These are phyloP conservation scores for Suhomyces sp. DNA, from an alignment of 805 yeast genomes.

Conservation along the genomic window DNA sequence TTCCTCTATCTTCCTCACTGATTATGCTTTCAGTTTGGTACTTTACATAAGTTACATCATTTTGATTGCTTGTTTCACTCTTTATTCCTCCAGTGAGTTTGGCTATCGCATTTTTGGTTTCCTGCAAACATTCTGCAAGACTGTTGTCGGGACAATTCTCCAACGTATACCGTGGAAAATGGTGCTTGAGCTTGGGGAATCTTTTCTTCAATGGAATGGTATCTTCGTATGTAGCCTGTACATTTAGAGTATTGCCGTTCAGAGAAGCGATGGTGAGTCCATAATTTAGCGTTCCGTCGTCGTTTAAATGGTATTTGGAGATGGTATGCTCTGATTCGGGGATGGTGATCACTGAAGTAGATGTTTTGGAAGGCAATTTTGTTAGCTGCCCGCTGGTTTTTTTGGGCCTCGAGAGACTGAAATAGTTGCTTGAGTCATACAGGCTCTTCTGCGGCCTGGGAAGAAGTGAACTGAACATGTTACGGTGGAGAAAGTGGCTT, in stretches of 20 bases:
- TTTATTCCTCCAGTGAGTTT: slow-evolving; percentile 31
- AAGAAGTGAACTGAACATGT: slow-evolving; percentile 35
- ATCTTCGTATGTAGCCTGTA: slow-evolving; percentile 51
- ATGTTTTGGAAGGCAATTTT: background rate
- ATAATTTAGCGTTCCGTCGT: slow-evolving; percentile 28
- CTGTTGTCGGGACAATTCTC: slow-evolving; percentile 43
- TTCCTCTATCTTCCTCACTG: slow-evolving; percentile 15
- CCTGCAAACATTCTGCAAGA: slow-evolving; percentile 44
- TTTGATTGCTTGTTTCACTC: slow-evolving; percentile 30
- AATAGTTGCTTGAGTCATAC: slow-evolving; percentile 5
- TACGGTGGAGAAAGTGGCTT: no score
- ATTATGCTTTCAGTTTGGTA: slow-evolving; percentile 18
- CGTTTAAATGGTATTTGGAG: slow-evolving; percentile 21
- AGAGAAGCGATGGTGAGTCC: slow-evolving; percentile 22
- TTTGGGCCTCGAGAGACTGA: background rate
- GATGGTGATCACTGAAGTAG: background rate
- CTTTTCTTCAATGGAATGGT: slow-evolving; percentile 55
- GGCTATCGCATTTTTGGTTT: slow-evolving; percentile 57
- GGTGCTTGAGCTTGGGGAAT: slow-evolving; percentile 37
- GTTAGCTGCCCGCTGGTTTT: slow-evolving; percentile 1
- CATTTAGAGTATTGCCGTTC: slow-evolving; percentile 15
- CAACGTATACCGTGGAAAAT: slow-evolving; percentile 38
- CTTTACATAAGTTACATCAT: slow-evolving; percentile 17
- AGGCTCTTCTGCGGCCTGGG: slow-evolving; percentile 31
- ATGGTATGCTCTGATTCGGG: slow-evolving; percentile 9